Base-by-base conservation (phyloP, 192 early-diverging fungal species). In the Chytriomyces sp. region DNA sequence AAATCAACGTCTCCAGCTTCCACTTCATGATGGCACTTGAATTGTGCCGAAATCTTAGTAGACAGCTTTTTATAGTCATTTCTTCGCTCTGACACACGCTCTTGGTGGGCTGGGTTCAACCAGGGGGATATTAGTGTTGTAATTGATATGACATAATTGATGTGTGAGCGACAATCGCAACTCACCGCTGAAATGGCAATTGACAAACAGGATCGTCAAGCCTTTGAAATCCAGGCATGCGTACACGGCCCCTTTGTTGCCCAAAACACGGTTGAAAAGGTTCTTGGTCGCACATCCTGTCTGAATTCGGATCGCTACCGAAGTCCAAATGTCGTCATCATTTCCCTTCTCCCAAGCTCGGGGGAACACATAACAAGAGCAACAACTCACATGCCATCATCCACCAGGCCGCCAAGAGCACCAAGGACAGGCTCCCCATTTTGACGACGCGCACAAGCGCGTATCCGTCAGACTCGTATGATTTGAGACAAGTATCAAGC, bases 201-300 rank as follows among this genome's bases (percentile, higher is more conserved):
- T 90, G 2, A 96, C 86, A 73, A 96, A 86, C 71, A 92, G 93
- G 33, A 96, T 74, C 31, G 86, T 87, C 0, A 91, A 90, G 62
- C 93, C 91, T 58, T 88, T 79, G 55, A 89, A 90, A 69, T 91
- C 86, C 81, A 94, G 78, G 10, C 91, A 83, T 63, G 92, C 88
- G 3, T 91, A 93, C 0, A 94, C 90, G 4, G 87, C 92, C 19
- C 94, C 94, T 77, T 96, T 96, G 81, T 94, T 94, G 36, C 94
- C 94, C 25, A 72, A 37, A 33, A 68, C 25, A 10, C 65, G 41
- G 54, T 68, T 68, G 32, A 68, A 37, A 3, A 56, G n/a, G 52
- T 28, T 55, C 55, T 68, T 68, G 1, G 65, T 56, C 2, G 54
- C 65, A 33, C 5, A 39, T 33, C 65, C 65, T 5, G 52, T 22